Evolutionary conservation across 345 rosid species (phyloP).

Genomic region (Syzygium oleosum): DNA sequence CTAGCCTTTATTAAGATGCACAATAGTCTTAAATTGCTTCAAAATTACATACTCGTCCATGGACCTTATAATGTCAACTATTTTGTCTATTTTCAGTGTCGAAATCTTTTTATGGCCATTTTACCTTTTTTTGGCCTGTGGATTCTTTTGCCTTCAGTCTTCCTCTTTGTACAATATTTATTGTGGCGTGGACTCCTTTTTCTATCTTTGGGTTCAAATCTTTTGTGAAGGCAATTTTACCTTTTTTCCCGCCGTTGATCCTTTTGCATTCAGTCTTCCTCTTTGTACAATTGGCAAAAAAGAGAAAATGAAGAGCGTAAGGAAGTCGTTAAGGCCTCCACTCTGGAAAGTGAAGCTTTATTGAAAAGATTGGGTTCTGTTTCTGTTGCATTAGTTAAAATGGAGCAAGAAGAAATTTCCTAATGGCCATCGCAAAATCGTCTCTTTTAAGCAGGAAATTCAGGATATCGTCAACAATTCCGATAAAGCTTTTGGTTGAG

Average conservation of each 20-base stretch:
- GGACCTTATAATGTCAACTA: neutral
- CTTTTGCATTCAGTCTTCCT: neutral
- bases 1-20: neutral
- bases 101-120: neutral
- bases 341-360: too few species aligned
- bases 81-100: too few species aligned
- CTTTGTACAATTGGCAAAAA: neutral
- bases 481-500: too few species aligned
- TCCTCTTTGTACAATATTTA: neutral
- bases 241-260: neutral
- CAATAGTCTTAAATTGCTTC: neutral
- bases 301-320: too few species aligned
- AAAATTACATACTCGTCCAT: neutral
- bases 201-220: neutral
- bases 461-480: too few species aligned
- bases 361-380: too few species aligned
- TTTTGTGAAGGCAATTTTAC: neutral
- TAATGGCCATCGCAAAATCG: too few species aligned
- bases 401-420: too few species aligned
- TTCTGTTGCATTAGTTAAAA: too few species aligned
- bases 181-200: neutral
- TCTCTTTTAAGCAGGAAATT: too few species aligned
- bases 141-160: neutral
- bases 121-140: neutral
- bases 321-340: too few species aligned